Percentiles rank a stretch among this genome's conserved stretches.
phyloP scores from a whole-genome alignment of 1,139 yeast genomes.

The Sugiyamaella xylanicola region DNA sequence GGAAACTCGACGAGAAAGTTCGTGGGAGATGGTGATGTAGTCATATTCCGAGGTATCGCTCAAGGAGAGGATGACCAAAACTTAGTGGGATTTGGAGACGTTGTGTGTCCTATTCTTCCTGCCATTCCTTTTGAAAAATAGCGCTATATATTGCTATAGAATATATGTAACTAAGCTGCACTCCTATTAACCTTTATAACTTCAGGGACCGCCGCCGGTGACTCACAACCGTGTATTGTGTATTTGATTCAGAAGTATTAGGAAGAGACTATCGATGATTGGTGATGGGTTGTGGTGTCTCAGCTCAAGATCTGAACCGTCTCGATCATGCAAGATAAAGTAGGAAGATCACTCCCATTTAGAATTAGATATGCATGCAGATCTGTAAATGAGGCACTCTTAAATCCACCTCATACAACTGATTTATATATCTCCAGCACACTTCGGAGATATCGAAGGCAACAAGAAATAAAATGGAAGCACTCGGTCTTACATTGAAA shows the following conservation, averaged over 20 bases:
- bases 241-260: too few species aligned
- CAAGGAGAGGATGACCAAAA: constrained; percentile 20
- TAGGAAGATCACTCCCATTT: neutral
- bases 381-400: neutral
- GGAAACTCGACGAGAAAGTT: constrained; percentile 27
- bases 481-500: neutral
- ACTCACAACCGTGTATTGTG: too few species aligned
- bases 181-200: too few species aligned
- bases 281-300: too few species aligned
- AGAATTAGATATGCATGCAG: neutral
- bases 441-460: too few species aligned
- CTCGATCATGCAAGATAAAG: neutral
- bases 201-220: too few species aligned
- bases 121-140: constrained; percentile 42
- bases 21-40: constrained; percentile 33
- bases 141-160: neutral
- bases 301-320: too few species aligned
- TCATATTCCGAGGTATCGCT: constrained; percentile 28
- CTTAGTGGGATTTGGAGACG: constrained; percentile 33
- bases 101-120: constrained; percentile 27
- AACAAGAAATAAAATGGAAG: too few species aligned
- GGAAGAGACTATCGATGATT: too few species aligned
- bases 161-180: too few species aligned
- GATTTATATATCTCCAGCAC: neutral
- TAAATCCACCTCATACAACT: neutral